Conservation (phyloP, 345 rosid genomes). For the Geranium brycei region DNA sequence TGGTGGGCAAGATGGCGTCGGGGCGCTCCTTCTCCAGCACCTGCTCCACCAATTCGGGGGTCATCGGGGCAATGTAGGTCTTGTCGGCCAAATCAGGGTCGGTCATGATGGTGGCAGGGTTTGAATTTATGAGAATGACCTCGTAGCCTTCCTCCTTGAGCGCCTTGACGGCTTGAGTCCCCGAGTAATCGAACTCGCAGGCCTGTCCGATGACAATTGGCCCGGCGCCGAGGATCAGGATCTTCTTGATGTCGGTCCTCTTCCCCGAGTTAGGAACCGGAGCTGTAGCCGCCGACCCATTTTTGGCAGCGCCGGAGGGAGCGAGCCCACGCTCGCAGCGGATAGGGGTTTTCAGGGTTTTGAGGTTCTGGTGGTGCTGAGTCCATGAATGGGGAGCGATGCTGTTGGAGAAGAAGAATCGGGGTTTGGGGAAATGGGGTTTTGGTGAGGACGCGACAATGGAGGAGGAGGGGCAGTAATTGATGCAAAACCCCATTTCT, state of each 20-base stretch:
- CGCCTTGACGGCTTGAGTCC: slow-evolving; percentile 94
- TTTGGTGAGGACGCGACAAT: background rate
- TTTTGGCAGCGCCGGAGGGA: background rate
- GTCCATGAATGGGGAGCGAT: background rate
- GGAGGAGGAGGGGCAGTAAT: background rate
- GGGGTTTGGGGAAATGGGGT: background rate
- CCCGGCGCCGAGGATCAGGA: slow-evolving; percentile 89
- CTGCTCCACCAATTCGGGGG: slow-evolving; percentile 77
- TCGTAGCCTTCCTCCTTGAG: slow-evolving; percentile 80
- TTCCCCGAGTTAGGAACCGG: slow-evolving; percentile 22
- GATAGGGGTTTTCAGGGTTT: background rate
- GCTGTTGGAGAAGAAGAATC: background rate
- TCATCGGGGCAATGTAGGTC: slow-evolving; percentile 86
- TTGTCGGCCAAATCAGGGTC: slow-evolving; percentile 80
- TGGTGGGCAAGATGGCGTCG: slow-evolving; percentile 77
- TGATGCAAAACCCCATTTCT: background rate
- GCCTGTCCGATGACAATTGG: slow-evolving; percentile 98
- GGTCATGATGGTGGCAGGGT: slow-evolving; percentile 98
- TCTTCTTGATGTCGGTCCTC: slow-evolving; percentile 78
- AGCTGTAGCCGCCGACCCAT: slow-evolving; percentile 7
- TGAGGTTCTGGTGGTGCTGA: background rate
- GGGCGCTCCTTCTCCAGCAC: slow-evolving; percentile 77
- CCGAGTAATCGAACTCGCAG: slow-evolving; percentile 96
- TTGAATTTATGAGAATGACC: slow-evolving; percentile 75
- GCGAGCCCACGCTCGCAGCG: background rate